phyloP scores from a whole-genome alignment of 1,139 yeast species.

The Nakaseomyces delphensis region DNA sequence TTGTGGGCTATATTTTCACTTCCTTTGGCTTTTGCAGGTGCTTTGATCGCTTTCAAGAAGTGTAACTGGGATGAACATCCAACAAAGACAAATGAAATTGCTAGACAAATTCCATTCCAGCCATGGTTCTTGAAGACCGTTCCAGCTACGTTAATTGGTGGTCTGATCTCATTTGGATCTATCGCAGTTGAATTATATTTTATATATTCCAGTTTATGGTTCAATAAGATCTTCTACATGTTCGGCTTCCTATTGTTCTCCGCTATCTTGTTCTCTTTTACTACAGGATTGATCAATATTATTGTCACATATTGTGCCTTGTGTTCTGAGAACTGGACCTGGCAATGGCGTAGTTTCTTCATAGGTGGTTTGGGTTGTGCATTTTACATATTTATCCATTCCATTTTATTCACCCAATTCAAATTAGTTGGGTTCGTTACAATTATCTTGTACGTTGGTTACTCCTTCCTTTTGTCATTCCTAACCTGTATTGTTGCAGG shows the following conservation, averaged over 20 bases:
- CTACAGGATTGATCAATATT: slow-evolving; percentile 74
- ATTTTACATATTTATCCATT: slow-evolving; percentile 73
- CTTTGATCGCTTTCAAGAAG: slow-evolving; percentile 64
- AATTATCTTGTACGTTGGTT: slow-evolving; percentile 74
- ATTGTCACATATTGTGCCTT: slow-evolving; percentile 76
- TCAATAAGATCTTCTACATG: slow-evolving; percentile 90
- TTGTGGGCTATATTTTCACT: slow-evolving; percentile 83
- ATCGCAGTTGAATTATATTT: slow-evolving; percentile 92
- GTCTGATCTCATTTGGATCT: slow-evolving; percentile 91
- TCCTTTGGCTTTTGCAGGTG: slow-evolving; percentile 77
- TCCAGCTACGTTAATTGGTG: slow-evolving; percentile 67
- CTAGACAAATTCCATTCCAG: slow-evolving; percentile 89
- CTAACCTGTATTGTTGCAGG: slow-evolving; percentile 80
- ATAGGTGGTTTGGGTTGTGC: slow-evolving; percentile 82
- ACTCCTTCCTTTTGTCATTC: slow-evolving; percentile 62
- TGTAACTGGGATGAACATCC: slow-evolving; percentile 48
- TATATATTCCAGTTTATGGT: slow-evolving; percentile 83
- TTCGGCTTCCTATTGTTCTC: slow-evolving; percentile 93
- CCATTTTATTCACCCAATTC: slow-evolving; percentile 64
- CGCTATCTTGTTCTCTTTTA: slow-evolving; percentile 67
- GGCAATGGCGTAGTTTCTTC: slow-evolving; percentile 94
- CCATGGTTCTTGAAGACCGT: slow-evolving; percentile 71
- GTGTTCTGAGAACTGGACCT: slow-evolving; percentile 84
- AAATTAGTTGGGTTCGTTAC: slow-evolving; percentile 69
- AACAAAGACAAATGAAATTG: slow-evolving; percentile 85